Evolutionary conservation across 345 rosid genomes (phyloP), one percentile per base, ranked within the genome.

Genomic region (Pistacia integerrima): DNA sequence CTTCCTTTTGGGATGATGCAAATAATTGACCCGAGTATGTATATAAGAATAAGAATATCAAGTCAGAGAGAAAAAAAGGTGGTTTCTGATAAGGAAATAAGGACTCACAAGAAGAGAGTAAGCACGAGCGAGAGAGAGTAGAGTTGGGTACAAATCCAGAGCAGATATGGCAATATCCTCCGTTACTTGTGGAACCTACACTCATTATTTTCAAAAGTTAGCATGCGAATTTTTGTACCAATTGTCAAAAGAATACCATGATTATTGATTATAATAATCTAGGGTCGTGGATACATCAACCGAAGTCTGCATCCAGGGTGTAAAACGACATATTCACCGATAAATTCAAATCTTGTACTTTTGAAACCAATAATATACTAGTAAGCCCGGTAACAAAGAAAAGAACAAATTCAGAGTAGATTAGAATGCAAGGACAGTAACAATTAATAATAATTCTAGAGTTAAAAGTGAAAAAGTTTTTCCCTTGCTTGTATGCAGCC

Each of bases 151-250:
- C 86, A 88, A 80, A 77, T 93, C 91, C 60, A 93, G 51, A 83
- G 93, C 93, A 28, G 91, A 86, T 59, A 94, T 44, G 41, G 98
- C 95, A 28, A 85, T 70, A 67, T 90, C 98, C 85, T 91, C 97
- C 0, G 97, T 93, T 38, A 93, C 98, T 61, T 93, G 97, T 1
- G 95, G 91, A 33, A 94, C 90, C 98, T 93, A 90, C 78, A 72
- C 14, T 51, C 62, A 74, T 10, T 67, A 81, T 52, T 66, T 36
- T 52, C n/a, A 25, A 74, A 66, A 30, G 72, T 66, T 65, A 64
- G 54, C 56, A 44, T 2, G 57, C 30, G 33, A 56, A 70, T 17
- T 17, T 30, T 46, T 35, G 16, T 56, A 38, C 49, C 8, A 11
- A 35, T 33, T 56, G 73, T 18, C 17, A 52, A 0, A 3, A 51